Evolutionary conservation across 1,284 basidiomycete genomes (phyloP).

Genomic region (Coniophora puteana): DNA sequence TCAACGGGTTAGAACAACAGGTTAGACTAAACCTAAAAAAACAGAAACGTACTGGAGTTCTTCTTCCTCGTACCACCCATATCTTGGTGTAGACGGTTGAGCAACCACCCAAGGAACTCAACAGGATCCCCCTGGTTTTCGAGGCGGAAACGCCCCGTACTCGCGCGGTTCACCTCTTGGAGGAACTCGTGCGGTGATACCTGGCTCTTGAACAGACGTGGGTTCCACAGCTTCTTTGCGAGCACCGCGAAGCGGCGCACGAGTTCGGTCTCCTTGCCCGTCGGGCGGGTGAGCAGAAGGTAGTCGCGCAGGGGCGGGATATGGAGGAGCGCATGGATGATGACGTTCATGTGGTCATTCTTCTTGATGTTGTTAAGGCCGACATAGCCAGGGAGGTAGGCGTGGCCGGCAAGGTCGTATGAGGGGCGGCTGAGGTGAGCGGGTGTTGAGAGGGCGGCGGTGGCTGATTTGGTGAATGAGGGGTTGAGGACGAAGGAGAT

Average conservation of each 20-base stretch:
- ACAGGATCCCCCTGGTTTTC: slow-evolving; percentile 95
- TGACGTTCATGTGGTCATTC: slow-evolving; percentile 97
- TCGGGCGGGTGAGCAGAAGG: slow-evolving; percentile 73
- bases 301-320: slow-evolving; percentile 88
- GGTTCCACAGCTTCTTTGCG: slow-evolving; percentile 95
- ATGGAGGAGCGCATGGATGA: slow-evolving; percentile 92
- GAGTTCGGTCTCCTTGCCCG: slow-evolving; percentile 79
- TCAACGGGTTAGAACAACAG: too few relatives aligned
- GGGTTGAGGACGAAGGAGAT: slow-evolving; percentile 91
- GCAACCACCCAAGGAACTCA: slow-evolving; percentile 94
- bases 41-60: slow-evolving; percentile 67
- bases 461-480: slow-evolving; percentile 61
- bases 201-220: slow-evolving; percentile 93
- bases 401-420: slow-evolving; percentile 78
- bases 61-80: slow-evolving; percentile 86
- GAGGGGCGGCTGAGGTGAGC: slow-evolving; percentile 68
- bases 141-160: slow-evolving; percentile 85
- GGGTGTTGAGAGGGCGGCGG: slow-evolving; percentile 52
- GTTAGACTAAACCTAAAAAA: slow-evolving; percentile 3
- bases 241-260: slow-evolving; percentile 83
- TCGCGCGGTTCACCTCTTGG: slow-evolving; percentile 91
- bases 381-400: slow-evolving; percentile 92
- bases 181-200: slow-evolving; percentile 98
- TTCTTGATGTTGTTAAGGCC: slow-evolving; percentile 97
- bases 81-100: slow-evolving; percentile 92